Evolutionary conservation across 2,329 filamentous ascomycete species (phyloP).

Genomic region (Hypoxylon sp.): DNA sequence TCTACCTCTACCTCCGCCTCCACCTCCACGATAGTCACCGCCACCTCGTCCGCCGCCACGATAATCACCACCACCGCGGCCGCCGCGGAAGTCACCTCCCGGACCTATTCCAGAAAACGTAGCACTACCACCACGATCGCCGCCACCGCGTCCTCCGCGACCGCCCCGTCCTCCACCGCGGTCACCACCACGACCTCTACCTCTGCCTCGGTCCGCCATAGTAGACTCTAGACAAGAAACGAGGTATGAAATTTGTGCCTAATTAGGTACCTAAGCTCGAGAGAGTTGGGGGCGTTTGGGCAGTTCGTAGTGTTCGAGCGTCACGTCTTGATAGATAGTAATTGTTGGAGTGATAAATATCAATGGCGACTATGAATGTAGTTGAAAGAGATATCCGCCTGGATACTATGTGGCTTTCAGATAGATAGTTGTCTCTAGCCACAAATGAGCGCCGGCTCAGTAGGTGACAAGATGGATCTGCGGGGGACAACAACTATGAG

Average conservation of each 20-base stretch:
- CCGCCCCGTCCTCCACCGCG: conserved; percentile 47
- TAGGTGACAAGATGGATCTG: conserved; percentile 9
- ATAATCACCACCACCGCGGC: conserved; percentile 45
- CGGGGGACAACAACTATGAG: conserved; percentile 10
- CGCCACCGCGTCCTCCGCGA: conserved; percentile 42
- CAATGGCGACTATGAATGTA: neutral
- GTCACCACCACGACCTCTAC: conserved; percentile 45
- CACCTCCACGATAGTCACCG: conserved; percentile 35
- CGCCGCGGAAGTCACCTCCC: conserved; percentile 44
- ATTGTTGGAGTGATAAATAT: neutral
- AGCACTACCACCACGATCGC: conserved; percentile 39
- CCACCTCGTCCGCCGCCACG: conserved; percentile 42
- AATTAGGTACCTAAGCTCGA: neutral
- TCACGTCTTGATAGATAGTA: conserved; percentile 9
- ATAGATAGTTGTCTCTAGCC: conserved; percentile 3
- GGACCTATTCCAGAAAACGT: conserved; percentile 41
- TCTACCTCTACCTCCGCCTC: conserved; percentile 41
- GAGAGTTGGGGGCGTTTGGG: neutral
- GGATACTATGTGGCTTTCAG: neutral
- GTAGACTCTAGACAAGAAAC: neutral
- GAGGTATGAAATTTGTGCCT: neutral
- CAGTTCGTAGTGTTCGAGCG: neutral
- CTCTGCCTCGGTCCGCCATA: conserved; percentile 15
- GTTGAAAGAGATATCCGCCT: neutral
- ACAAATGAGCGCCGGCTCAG: neutral